phyloP scores from a whole-genome alignment of 2,329 filamentous ascomycete genomes.

The Alternaria conjuncta region DNA sequence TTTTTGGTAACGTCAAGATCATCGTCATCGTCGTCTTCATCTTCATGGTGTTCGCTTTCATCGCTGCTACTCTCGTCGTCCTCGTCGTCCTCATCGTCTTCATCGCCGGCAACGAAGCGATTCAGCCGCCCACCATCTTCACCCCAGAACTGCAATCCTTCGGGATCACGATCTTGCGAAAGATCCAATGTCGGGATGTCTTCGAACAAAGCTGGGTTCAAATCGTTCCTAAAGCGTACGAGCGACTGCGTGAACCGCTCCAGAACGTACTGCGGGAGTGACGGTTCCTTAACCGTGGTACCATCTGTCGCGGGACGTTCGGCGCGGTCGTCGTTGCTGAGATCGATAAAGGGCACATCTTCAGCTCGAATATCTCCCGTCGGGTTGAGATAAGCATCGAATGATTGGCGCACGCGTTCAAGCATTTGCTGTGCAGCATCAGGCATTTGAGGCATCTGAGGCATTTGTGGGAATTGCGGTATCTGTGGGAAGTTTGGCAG shows the following conservation, averaged over 20 bases:
- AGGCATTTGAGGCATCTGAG: slow-evolving; percentile 36
- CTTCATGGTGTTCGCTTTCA: slow-evolving; percentile 43
- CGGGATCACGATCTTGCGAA: slow-evolving; percentile 33
- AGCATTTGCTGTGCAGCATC: slow-evolving; percentile 45
- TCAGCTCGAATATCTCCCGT: slow-evolving; percentile 42
- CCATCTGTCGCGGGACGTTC: slow-evolving; percentile 44
- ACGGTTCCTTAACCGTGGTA: slow-evolving; percentile 46
- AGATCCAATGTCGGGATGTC: slow-evolving; percentile 42
- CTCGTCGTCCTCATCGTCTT: slow-evolving; percentile 39
- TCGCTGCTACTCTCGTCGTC: slow-evolving; percentile 45
- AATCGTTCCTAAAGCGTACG: slow-evolving; percentile 55
- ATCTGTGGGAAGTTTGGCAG: slow-evolving; percentile 39
- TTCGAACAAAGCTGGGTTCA: slow-evolving; percentile 44
- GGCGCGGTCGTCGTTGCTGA: slow-evolving; percentile 46
- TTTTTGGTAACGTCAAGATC: slow-evolving; percentile 32
- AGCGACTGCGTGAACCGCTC: slow-evolving; percentile 54
- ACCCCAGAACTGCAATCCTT: slow-evolving; percentile 43
- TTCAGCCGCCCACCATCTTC: slow-evolving; percentile 36
- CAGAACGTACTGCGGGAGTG: slow-evolving; percentile 54
- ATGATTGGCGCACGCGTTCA: slow-evolving; percentile 46
- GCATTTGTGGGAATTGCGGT: slow-evolving; percentile 32
- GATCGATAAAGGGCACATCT: slow-evolving; percentile 45
- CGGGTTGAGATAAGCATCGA: slow-evolving; percentile 54
- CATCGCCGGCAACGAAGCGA: slow-evolving; percentile 29
- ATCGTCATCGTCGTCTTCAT: slow-evolving; percentile 37